Percentiles rank a stretch among this genome's conserved stretches.
Evolutionary conservation across 257 asterid species (phyloP).

Genomic region (Petunia axillaris): DNA sequence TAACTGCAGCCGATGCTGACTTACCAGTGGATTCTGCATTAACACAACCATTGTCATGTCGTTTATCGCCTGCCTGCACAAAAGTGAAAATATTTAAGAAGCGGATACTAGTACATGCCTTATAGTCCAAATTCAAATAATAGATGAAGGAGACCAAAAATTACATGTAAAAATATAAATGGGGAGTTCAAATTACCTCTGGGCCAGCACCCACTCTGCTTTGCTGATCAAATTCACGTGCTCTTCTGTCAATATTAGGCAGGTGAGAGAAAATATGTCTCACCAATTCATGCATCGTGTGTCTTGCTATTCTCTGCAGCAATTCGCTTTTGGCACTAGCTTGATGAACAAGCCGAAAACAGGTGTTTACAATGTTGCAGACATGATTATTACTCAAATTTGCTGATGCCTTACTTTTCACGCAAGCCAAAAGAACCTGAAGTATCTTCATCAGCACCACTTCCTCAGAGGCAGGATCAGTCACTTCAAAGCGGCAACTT

Average conservation of each 20-base stretch:
- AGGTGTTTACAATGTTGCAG: conserved; percentile 27
- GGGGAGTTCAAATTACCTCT: conserved; percentile 17
- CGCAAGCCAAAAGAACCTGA: conserved; percentile 28
- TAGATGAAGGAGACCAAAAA: neutral
- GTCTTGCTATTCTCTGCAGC: conserved; percentile 27
- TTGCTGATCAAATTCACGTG: conserved; percentile 15
- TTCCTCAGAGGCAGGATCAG: conserved; percentile 30
- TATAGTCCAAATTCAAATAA: conserved; percentile 8
- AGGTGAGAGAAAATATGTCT: conserved; percentile 26
- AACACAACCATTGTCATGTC: conserved; percentile 39
- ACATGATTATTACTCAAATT: conserved; percentile 26
- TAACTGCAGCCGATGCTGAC: conserved; percentile 22
- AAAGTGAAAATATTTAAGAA: neutral
- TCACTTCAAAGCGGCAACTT: conserved; percentile 31
- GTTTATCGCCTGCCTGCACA: conserved; percentile 52
- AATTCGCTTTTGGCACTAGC: conserved; percentile 29
- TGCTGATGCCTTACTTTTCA: conserved; percentile 24
- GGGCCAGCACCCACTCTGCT: conserved; percentile 11
- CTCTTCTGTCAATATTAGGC: conserved; percentile 16
- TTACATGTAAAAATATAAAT: neutral
- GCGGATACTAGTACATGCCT: neutral
- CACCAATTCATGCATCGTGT: conserved; percentile 26
- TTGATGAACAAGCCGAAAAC: conserved; percentile 28
- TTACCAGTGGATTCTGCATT: conserved; percentile 45
- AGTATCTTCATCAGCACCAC: conserved; percentile 29